These are phyloP conservation scores for Globisporangium uncinulatum DNA, from an alignment of 352 stramenopile genomes.

Conservation along the genomic window DNA sequence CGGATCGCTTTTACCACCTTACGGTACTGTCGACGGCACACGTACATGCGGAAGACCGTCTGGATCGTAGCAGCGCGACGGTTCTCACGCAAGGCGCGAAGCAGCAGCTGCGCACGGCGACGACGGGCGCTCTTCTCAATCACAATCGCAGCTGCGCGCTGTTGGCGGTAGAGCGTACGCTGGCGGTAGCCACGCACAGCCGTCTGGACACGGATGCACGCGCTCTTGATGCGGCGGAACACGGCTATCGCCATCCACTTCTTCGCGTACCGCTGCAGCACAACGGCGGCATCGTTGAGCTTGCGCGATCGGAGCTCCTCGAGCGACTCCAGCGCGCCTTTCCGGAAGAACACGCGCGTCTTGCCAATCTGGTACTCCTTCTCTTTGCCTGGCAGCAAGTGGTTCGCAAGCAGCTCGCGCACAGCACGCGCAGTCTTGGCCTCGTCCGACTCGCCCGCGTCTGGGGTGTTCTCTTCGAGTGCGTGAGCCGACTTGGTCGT, in stretches of 20 bases:
- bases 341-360: slow-evolving; percentile 83
- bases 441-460: slow-evolving; percentile 76
- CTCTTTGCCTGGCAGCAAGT: slow-evolving; percentile 51
- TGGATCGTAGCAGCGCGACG: slow-evolving; percentile 79
- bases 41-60: slow-evolving; percentile 80
- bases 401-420: slow-evolving; percentile 73
- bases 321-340: slow-evolving; percentile 79
- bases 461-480: slow-evolving; percentile 66
- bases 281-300: slow-evolving; percentile 72
- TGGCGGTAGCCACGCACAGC: slow-evolving; percentile 40
- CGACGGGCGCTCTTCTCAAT: slow-evolving; percentile 68
- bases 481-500: slow-evolving; percentile 60
- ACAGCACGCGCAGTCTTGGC: slow-evolving; percentile 49
- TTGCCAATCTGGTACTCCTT: slow-evolving; percentile 85
- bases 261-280: slow-evolving; percentile 78
- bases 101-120: slow-evolving; percentile 48
- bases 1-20: slow-evolving; percentile 65
- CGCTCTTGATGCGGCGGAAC: slow-evolving; percentile 53
- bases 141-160: slow-evolving; percentile 48
- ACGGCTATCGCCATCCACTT: slow-evolving; percentile 70
- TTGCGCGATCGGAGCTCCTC: slow-evolving; percentile 78
- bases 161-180: slow-evolving; percentile 49
- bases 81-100: slow-evolving; percentile 53
- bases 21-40: slow-evolving; percentile 54
- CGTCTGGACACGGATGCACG: slow-evolving; percentile 55